Evolutionary conservation across 441 rosid species (phyloP), one percentile per base, ranked within the genome.

Genomic region (Dalechampia spathulata): DNA sequence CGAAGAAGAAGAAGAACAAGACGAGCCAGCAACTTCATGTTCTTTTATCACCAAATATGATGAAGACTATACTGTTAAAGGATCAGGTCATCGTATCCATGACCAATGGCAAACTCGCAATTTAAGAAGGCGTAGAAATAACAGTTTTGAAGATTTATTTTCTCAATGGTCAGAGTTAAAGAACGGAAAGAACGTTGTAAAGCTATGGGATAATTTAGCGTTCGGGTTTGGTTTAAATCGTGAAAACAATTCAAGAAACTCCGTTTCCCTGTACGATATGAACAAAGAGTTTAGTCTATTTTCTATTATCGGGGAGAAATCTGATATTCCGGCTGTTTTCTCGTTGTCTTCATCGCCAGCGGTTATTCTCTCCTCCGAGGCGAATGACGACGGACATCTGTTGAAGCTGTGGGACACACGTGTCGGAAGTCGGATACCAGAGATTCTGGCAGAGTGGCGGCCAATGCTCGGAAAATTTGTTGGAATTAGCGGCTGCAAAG

Each of bases 201-300:
- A 83, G 76, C 82, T 91, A 0, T 87, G 98, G 98, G 90, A 87
- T 49, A 80, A 82, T 65, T 60, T 81, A 5, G 83, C 79, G 11
- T 54, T 73, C 13, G 75, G 78, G 5, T 56, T 73, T 2, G 69
- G 73, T 2, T 43, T 73, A 2, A 71, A 71, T 26, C 52, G 55
- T 17, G 68, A 64, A 15, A 67, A 55, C 6, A 68, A 38, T 0
- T 7, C 38, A 28, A 23, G 34, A 55, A 53, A 66, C 40, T 36
- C 15, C 56, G 62, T 61, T 50, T 14, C 75, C 9, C 16, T 49
- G 19, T 65, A 60, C 14, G 68, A 73, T 16, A 12, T 43, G 37
- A 60, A 60, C 21, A 22, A 37, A 8, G 57, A 46, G 1, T 51
- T 12, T 13, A 66, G 38, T n/a, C 22, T 78, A 5, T 57, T 69